Conservation (phyloP, 2,329 filamentous ascomycete genomes). For the Paecilomyces sp. region DNA sequence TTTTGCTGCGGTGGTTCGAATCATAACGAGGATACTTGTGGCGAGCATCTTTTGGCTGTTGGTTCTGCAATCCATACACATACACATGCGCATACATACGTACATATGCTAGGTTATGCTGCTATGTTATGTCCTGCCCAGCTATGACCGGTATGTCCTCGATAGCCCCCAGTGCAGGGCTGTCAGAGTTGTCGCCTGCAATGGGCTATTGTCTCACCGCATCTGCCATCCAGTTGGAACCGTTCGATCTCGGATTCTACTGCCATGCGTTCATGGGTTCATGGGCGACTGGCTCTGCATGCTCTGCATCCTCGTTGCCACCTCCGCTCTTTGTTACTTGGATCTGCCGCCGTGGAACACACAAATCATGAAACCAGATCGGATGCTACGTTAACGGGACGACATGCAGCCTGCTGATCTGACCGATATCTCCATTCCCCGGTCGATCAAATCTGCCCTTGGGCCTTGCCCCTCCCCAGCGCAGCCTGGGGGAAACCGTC, state of each 20-base stretch:
- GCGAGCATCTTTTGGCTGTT: not conserved
- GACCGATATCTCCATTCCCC: not conserved
- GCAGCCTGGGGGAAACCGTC: too few species aligned
- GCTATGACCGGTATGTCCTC: not conserved
- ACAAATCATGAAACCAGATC: conserved; percentile 6
- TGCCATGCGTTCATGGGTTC: not conserved
- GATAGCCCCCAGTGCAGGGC: not conserved
- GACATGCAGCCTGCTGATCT: not conserved
- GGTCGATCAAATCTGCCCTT: not conserved
- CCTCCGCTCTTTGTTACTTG: not conserved
- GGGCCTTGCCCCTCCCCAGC: not conserved
- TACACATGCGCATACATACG: not conserved
- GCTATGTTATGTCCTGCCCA: not conserved
- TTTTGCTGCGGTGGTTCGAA: not conserved
- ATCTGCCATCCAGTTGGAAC: not conserved
- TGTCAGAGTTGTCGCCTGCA: not conserved
- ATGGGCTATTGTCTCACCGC: not conserved
- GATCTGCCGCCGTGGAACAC: not conserved
- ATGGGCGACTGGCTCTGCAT: not conserved
- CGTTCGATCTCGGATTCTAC: not conserved
- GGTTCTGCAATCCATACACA: not conserved
- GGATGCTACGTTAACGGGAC: conserved; percentile 6
- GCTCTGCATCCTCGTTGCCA: not conserved
- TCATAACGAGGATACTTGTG: not conserved
- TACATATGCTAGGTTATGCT: too few species aligned